phyloP scores from a whole-genome alignment of 2,329 filamentous ascomycete genomes.

The Sclerotiophoma versabilis region DNA sequence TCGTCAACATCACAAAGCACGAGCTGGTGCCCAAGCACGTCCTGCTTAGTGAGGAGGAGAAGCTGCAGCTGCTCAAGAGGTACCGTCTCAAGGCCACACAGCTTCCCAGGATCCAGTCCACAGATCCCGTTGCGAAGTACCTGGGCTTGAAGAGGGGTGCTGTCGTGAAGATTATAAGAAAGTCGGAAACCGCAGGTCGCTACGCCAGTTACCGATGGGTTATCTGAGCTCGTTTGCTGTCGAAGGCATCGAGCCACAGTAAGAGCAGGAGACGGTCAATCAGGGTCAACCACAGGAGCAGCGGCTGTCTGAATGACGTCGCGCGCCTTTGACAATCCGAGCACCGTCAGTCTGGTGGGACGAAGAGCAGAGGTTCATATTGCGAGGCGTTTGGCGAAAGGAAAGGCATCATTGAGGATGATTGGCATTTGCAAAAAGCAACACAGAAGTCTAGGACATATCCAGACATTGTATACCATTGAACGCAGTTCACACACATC shows the following conservation, averaged over 20 bases:
- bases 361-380: slow-evolving; percentile 28
- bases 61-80: slow-evolving; percentile 80
- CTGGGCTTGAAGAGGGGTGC: slow-evolving; percentile 88
- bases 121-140: slow-evolving; percentile 92
- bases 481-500: background rate
- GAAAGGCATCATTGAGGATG: slow-evolving; percentile 16
- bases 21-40: slow-evolving; percentile 96
- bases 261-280: too few species aligned
- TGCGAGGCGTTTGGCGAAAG: slow-evolving; percentile 42
- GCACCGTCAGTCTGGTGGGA: background rate
- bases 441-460: slow-evolving; percentile 2
- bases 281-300: background rate
- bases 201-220: slow-evolving; percentile 92
- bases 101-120: slow-evolving; percentile 87
- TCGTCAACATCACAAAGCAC: slow-evolving; percentile 98
- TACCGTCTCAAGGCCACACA: slow-evolving; percentile 98
- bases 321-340: too few species aligned
- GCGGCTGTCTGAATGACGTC: background rate
- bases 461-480: slow-evolving; percentile 19
- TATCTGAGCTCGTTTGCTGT: slow-evolving; percentile 52
- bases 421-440: slow-evolving; percentile 23
- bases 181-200: slow-evolving; percentile 91
- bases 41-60: slow-evolving; percentile 88
- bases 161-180: slow-evolving; percentile 98
- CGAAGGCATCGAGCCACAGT: too few species aligned